Evolutionary conservation across 2,329 filamentous ascomycete genomes (phyloP), one percentile per base, ranked within the genome.

Genomic region (Proliferodiscus dingleyae): DNA sequence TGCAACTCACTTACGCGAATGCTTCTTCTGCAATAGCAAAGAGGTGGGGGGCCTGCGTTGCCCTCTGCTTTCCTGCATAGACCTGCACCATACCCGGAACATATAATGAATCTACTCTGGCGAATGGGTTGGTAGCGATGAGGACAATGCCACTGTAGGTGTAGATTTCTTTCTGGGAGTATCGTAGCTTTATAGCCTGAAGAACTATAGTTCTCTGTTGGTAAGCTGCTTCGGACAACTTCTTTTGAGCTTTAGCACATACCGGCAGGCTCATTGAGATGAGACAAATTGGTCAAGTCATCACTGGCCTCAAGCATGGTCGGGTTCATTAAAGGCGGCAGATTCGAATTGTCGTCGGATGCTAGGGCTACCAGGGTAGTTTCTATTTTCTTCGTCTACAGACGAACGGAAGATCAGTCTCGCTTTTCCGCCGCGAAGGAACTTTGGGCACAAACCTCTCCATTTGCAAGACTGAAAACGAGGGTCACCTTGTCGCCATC

Each of bases 71-170:
- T 63, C 93, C 93, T 46, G 93, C 90, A 70, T 98, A 98, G 30
- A 97, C 89, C 68, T 98, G 93, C n/a, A 98, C 90, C 91, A 98
- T 98, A 56, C 93, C 93, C 15, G 91, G 90, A 9, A 98, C 93
- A 69, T 98, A 98, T 63, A 98, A 81, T 33, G 93, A 98, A 67
- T 98, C 93, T 57, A 98, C 90, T 55, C 93, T 81, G 43, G 94
- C 93, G 63, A 98, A 98, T 18, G 93, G 93, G 71, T 98, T 98
- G 53, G 93, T 95, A 53, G 93, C 93, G 72, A 98, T 98, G 59
- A 98, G 77, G 55, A 98, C 93, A 64, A 98, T 97, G 65, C 93
- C 93, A 66, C 89, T 95, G 74, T 98, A 98, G 63, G 93, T 98
- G 75, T 98, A 98, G 62, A 98, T 98, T 68, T 98, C 93, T 71